Evolutionary conservation across 1,284 basidiomycete genomes (phyloP).

Genomic region (Tylopilus sp.): DNA sequence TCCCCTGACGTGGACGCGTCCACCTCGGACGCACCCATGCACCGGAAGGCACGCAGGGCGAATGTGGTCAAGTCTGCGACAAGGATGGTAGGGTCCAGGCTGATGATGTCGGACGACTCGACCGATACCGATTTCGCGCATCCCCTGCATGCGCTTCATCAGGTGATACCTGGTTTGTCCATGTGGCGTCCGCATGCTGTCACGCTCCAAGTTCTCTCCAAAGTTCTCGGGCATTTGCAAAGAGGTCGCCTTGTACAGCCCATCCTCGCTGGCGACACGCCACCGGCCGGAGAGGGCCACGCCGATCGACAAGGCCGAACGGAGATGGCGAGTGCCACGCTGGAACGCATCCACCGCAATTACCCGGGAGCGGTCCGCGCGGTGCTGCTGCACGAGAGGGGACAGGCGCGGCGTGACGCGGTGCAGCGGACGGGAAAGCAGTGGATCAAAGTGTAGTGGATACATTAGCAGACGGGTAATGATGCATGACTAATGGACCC

Average conservation of each 20-base stretch:
- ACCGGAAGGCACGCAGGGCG: conserved; percentile 28
- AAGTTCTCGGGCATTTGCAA: conserved; percentile 47
- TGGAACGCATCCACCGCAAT: conserved; percentile 45
- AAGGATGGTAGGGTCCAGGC: conserved; percentile 15
- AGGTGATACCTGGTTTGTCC: conserved; percentile 63
- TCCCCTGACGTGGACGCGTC: conserved; percentile 23
- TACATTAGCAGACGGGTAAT: conserved; percentile 31
- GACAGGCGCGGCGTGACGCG: conserved; percentile 33
- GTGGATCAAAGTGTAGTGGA: conserved; percentile 23
- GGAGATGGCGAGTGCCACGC: conserved; percentile 38
- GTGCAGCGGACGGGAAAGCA: conserved; percentile 13
- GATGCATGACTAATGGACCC: conserved; percentile 28
- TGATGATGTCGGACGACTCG: conserved; percentile 20
- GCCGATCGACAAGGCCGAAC: conserved; percentile 27
- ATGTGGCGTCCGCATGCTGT: conserved; percentile 61
- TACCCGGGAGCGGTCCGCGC: conserved; percentile 51
- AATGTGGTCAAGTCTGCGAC: conserved; percentile 20
- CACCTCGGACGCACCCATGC: conserved; percentile 35
- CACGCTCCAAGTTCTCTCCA: conserved; percentile 47
- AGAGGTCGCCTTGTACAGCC: conserved; percentile 52
- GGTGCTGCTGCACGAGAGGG: conserved; percentile 41
- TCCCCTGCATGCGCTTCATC: conserved; percentile 59
- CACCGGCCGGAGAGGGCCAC: conserved; percentile 9
- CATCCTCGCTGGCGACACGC: conserved; percentile 27
- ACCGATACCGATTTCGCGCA: conserved; percentile 51